Evolutionary conservation across 2,329 filamentous ascomycete species (phyloP), one percentile per base, ranked within the genome.

Genomic region (Trichophyton mentagrophytes): DNA sequence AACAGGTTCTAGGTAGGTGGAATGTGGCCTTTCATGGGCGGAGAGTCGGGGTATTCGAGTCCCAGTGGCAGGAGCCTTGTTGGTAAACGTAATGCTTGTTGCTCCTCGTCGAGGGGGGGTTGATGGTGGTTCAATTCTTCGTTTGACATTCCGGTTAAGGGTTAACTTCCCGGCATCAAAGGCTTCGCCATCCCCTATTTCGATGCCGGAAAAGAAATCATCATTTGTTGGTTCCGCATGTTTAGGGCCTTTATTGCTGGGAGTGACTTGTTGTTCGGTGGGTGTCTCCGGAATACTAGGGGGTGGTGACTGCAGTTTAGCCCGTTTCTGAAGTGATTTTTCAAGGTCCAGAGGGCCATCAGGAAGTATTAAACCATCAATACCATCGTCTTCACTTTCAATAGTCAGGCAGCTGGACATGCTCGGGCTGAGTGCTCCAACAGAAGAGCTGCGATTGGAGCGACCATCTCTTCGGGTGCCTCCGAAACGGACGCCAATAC

Each of bases 301-400:
- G 22, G 65, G 63, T 5, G 65, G 55, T 36, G 65, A 55, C 30
- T 78, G 76, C 20, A 17, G 49, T 2, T 27, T 55, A 20, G 87
- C 84, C 63, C 88, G 82, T 69, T 85, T 85, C 67, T 87, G 85
- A 47, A 97, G 77, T 59, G 90, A 85, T 65, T 90, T 86, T 46
- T 83, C 82, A 68, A 97, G 88, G 72, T 96, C 86, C 59, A 99
- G 79, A 20, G 89, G 89, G 0, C 90, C 91, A 60, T 82, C 81
- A 0, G 93, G 93, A 17, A 97, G 79, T 20, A 96, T 79, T 13
- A 99, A 80, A n/a, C 92, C 92, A 63, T 93, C 89, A 63, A 97
- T 82, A 5, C 88, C 87, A 72, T 97, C 92, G 66, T 96, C 91
- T 70, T 96, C 92, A 69, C 91, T 97, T 76, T 96, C 93, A 8